Evolutionary conservation across 371 early-diverging fungal genomes (phyloP).

Genomic region (Saksenaea oblongispora): DNA sequence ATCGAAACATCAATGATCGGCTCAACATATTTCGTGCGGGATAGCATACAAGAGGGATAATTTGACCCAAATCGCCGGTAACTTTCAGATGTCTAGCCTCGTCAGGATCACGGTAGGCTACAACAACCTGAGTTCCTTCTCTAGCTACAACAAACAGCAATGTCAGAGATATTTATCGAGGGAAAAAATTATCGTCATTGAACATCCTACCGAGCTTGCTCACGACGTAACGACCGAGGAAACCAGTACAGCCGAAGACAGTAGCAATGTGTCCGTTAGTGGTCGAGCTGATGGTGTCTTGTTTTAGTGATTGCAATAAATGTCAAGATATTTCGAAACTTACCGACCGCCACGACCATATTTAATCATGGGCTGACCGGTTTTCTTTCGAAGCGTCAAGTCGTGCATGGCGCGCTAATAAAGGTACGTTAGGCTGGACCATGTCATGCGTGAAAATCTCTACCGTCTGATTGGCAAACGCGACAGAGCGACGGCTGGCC

Average conservation of each 20-base stretch:
- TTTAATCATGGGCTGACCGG: constrained; percentile 67
- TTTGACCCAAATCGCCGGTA: constrained; percentile 94
- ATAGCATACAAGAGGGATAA: constrained; percentile 73
- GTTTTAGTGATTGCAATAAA: neutral
- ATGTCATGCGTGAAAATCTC: neutral
- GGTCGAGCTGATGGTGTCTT: constrained; percentile 48
- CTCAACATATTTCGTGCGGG: neutral
- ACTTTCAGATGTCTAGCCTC: constrained; percentile 88
- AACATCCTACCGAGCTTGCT: constrained; percentile 74
- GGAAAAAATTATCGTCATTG: neutral
- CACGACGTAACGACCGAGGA: constrained; percentile 93
- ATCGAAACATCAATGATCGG: neutral
- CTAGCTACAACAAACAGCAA: constrained; percentile 24
- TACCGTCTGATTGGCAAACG: constrained; percentile 30
- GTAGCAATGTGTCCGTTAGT: constrained; percentile 89
- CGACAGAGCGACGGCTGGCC: constrained; percentile 33
- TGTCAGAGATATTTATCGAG: neutral
- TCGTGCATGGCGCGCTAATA: constrained; percentile 68
- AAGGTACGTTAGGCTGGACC: neutral
- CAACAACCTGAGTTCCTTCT: constrained; percentile 89
- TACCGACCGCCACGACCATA: constrained; percentile 77
- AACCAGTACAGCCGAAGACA: constrained; percentile 96
- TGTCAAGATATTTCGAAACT: constrained; percentile 6
- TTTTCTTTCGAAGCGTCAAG: constrained; percentile 66
- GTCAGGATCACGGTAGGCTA: constrained; percentile 89